A percentile compares a stretch with the other conserved stretches of the same genome.
Conservation (phyloP, 2,329 filamentous ascomycete genomes). For the Trichoderma endophyticum region DNA sequence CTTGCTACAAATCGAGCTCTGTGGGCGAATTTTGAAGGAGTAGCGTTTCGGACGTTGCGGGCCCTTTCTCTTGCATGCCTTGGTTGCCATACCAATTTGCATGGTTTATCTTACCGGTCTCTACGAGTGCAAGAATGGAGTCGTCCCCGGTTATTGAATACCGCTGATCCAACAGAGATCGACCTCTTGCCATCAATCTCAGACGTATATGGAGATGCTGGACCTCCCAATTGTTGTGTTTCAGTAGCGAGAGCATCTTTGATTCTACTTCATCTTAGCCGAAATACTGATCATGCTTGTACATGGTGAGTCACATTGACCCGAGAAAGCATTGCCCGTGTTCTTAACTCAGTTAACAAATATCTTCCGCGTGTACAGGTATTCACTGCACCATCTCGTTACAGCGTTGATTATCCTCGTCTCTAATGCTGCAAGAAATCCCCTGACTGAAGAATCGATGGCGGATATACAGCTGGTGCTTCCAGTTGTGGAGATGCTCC, state of each 20-base stretch:
- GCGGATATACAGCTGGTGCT: constrained; percentile 1
- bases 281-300: neutral
- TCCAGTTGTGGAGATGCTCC: constrained; percentile 1
- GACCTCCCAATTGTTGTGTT: neutral
- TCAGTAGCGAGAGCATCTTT: neutral
- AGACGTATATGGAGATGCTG: neutral
- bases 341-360: neutral
- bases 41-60: neutral
- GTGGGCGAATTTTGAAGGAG: neutral
- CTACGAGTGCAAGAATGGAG: neutral
- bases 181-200: neutral
- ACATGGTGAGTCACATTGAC: neutral
- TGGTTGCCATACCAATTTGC: neutral
- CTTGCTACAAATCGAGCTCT: neutral
- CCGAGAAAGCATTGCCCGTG: neutral
- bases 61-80: neutral
- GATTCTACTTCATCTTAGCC: neutral
- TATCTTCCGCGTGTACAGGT: neutral
- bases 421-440: neutral
- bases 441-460: neutral
- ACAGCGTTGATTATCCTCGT: neutral
- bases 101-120: neutral
- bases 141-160: neutral
- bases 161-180: neutral
- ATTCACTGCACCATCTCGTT: neutral